Base-by-base conservation (phyloP, 805 yeast species). In the Jamesozyma spencerorum region DNA sequence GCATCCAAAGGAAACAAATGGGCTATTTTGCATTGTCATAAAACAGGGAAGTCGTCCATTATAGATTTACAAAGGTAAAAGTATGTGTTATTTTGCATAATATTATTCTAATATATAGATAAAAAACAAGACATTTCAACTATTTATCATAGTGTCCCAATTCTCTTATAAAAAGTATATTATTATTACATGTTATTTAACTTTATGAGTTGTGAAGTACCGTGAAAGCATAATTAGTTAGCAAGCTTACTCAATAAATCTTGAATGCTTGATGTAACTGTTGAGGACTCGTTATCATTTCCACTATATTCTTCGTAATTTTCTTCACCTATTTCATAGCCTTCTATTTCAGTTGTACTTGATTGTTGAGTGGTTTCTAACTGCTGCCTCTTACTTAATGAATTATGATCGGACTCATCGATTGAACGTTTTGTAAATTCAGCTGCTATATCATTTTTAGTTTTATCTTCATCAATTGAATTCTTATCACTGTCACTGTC, bases 11-110 rank as follows among this genome's bases (percentile, higher is more conserved):
- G 88, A 2, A 71, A 80, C 0, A 75, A 74, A 49, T 81, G 85
- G 81, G 92, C 84, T 1, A 68, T 90, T 17, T 55, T 90, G 4
- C 79, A 77, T 48, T 80, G 95, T 13, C 75, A 85, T n/a, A 84
- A 85, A 53, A 75, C 87, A 0, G 86, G 79, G 19, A 77, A 78
- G 50, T 72, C 85, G 1, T 70, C 77, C 49, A 69, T 82, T 2
- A 73, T 81, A 47, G 87, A 83, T 57, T 58, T 82, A 40, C 80
- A 78, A 51, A 68, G 83, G 46, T 75, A 50, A 58, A 28, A 7
- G n/a, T 28, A 24, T 24, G 11, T 24, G 11, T 7, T 31, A 31
- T 32, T 32, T 18, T 5, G 17, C n/a, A 32, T 20, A 32, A 18
- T 32, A 10, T 8, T 5, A 7, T 14, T 12, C 4, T 15, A 31